Conservation (phyloP, 768 basidiomycete species). For the Tulasnella sp. region DNA sequence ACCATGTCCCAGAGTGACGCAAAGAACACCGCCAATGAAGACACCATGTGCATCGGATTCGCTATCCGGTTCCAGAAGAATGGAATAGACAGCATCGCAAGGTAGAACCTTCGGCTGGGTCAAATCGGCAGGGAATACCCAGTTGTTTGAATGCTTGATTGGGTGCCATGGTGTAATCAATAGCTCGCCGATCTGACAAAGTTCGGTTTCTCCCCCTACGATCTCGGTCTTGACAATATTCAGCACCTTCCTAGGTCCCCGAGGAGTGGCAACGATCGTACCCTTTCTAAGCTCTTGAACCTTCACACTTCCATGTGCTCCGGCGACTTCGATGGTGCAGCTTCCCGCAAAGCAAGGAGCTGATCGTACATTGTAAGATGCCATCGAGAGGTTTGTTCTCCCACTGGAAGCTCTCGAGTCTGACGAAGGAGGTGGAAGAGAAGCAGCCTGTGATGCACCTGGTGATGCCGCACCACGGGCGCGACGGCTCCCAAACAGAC, state of each 20-base stretch:
- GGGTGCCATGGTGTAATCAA: constrained; percentile 19
- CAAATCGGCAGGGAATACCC: constrained; percentile 18
- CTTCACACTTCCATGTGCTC: not conserved
- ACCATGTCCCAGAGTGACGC: constrained; percentile 17
- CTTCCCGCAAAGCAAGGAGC: constrained; percentile 17
- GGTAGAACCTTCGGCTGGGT: not conserved
- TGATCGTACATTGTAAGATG: constrained; percentile 10
- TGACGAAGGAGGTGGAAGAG: not conserved
- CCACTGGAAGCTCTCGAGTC: not conserved
- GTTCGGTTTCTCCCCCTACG: not conserved
- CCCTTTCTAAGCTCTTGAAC: constrained; percentile 11
- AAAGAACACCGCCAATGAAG: constrained; percentile 11
- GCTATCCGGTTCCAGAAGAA: constrained; percentile 12
- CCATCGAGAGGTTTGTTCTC: constrained; percentile 4
- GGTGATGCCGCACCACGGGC: not conserved
- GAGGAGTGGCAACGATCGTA: constrained; percentile 5
- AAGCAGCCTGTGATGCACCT: not conserved
- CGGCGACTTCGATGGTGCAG: constrained; percentile 8
- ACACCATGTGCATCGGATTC: constrained; percentile 15
- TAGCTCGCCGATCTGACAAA: constrained; percentile 15
- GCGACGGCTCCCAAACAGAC: too few species aligned
- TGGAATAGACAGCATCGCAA: constrained; percentile 18
- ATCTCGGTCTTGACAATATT: constrained; percentile 12
- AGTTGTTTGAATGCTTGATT: constrained; percentile 10
- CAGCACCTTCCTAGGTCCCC: constrained; percentile 4